Evolutionary conservation across 1,139 yeast species (phyloP).

Genomic region (Geotrichum europaeum): DNA sequence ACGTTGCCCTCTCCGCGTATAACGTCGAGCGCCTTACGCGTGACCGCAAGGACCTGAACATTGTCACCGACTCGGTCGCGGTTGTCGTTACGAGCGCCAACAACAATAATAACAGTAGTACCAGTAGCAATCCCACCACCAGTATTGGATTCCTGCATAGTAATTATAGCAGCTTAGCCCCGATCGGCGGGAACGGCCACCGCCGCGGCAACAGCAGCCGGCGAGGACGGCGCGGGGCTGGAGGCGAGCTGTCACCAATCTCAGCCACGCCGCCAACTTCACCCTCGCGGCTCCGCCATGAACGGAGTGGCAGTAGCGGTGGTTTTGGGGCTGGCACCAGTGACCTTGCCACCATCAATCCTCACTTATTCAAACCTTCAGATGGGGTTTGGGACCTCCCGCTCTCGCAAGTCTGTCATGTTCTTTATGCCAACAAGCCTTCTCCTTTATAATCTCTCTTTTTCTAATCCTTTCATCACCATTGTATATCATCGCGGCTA

Average conservation of each 20-base stretch:
- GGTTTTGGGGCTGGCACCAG: not conserved
- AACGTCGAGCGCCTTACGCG: slow-evolving; percentile 68
- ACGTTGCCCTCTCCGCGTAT: slow-evolving; percentile 63
- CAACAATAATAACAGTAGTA: not conserved
- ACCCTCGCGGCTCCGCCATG: not conserved
- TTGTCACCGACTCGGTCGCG: slow-evolving; percentile 64
- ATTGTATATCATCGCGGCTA: not conserved
- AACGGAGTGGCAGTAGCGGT: not conserved
- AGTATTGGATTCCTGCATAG: not conserved
- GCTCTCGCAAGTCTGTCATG: slow-evolving; percentile 60
- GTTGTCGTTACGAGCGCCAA: slow-evolving; percentile 39
- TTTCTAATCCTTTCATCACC: slow-evolving; percentile 4
- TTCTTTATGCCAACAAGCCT: slow-evolving; percentile 42
- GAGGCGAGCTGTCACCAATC: not conserved
- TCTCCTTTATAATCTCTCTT: slow-evolving; percentile 2
- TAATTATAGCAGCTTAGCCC: not conserved
- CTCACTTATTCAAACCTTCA: slow-evolving; percentile 48
- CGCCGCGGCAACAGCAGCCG: not conserved
- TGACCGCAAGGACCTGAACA: slow-evolving; percentile 51
- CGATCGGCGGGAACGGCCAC: not conserved
- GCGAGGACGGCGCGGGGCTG: not conserved
- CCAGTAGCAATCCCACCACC: not conserved
- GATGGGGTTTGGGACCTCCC: slow-evolving; percentile 87
- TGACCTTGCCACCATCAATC: not conserved
- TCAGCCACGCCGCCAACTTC: not conserved